Base-by-base conservation (phyloP, 2,329 filamentous ascomycete genomes). In the Dactylellina haptotyla region DNA sequence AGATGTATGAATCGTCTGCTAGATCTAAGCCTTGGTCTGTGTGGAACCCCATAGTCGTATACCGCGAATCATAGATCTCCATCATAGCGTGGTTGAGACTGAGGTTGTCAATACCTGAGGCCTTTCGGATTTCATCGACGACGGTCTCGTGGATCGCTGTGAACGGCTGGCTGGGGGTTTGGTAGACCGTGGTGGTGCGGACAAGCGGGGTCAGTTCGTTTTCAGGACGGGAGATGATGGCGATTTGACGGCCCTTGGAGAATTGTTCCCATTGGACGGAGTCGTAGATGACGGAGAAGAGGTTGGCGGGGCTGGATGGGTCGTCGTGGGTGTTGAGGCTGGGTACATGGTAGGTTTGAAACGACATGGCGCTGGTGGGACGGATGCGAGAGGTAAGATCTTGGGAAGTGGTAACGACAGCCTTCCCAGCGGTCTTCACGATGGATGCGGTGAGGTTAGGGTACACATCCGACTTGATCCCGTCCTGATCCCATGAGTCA, bases 161-260 rank as follows among this genome's bases (percentile, higher is more conserved):
- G 58, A 62, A 62, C 8, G 58, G 58, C 23, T 62, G 58, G 34
- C 45, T 62, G 43, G 58, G 58, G 20, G 18, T 50, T 62, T 62
- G 58, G 32, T 62, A 62, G 20, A 25, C 30, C 4, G 43, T 62
- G 18, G 58, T 62, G 43, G 58, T 62, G 20, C 58, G 58, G 32
- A 62, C 58, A 10, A 62, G 43, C 1, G 58, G 58, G 28, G 12
- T 45, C 20, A 28, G 30, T 20, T 50, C 43, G 2, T 39, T 16
- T 41, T 50, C 30, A 6, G 58, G 9, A 39, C 23, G 58, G 20
- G 39, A 45, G n/a, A 39, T 14, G 9, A 62, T 62, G 43, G 58
- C 58, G 43, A 62, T 62, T 51, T 51, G 58, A 51, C 58, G 58
- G 4, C 45, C 45, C 51, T 62, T 62, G 45, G 58, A 62, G 45